Base-by-base conservation (phyloP, 2,329 filamentous ascomycete genomes). In the Colletotrichum chrysophilum region DNA sequence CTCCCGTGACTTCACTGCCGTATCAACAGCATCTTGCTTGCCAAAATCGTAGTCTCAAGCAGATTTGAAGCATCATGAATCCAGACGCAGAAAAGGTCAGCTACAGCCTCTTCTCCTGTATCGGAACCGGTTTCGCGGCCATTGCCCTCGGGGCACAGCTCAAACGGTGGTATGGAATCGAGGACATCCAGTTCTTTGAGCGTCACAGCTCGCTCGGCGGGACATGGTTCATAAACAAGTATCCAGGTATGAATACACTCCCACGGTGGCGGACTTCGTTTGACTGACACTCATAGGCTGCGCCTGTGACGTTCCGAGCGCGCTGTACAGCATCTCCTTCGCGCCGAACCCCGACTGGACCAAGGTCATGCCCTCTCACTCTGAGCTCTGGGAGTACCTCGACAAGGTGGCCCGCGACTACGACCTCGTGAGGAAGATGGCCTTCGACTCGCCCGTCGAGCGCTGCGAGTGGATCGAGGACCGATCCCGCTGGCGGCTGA, bases 271-370 rank as follows among this genome's bases (percentile, higher is more conserved):
- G 7, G 18, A 10, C 8, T 5, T 18, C n/a, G 26, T 18, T 43
- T 72, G 32, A 28, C 34, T 38, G 12, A n/a, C 26, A 10, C 18
- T 13, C 24, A n/a, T 28, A 82, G 81, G 81, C 7, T 82, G 80
- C 70, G 90, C 90, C 12, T 92, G 90, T 79, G 90, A 92, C 62
- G 87, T 93, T 2, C 91, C 91, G 4, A 87, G 88, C 5, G 87
- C 90, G 70, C 87, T 91, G n/a, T 94, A 94, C 80, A 91, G 91
- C 79, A 90, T 88, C 69, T 89, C 89, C 2, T 94, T 92, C 79
- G 86, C 87, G n/a, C 88, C 89, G 1, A 93, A 93, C 76, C 88
- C 89, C 0, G 83, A 90, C 75, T 94, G 92, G 92, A 87, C 86
- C 0, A 86, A 90, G 65, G 86, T 91, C 66, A 89, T 92, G 78